Evolutionary conservation across 2,329 filamentous ascomycete genomes (phyloP).

Genomic region (Ramichloridium luteum): DNA sequence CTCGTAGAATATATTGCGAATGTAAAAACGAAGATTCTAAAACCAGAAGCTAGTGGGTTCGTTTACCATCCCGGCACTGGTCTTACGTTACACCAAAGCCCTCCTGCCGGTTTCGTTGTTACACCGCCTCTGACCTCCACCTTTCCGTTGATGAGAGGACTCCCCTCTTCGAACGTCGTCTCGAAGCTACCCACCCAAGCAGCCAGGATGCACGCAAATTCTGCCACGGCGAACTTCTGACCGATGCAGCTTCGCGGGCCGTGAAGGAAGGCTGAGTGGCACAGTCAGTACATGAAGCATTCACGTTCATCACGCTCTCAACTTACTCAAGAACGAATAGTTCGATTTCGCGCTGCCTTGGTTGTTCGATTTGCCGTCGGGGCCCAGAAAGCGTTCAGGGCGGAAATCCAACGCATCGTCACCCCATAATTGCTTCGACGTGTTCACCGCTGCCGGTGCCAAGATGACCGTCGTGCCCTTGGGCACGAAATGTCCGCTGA

Average conservation of each 20-base stretch:
- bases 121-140: constrained; percentile 56
- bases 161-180: constrained; percentile 49
- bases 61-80: constrained; percentile 54
- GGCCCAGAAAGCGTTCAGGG: constrained; percentile 61
- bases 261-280: constrained; percentile 60
- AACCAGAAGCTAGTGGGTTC: too few relatives aligned
- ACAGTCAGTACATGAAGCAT: neutral
- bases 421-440: constrained; percentile 60
- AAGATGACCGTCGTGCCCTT: constrained; percentile 59
- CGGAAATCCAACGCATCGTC: constrained; percentile 61
- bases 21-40: too few relatives aligned
- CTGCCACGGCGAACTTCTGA: constrained; percentile 63
- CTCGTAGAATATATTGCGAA: too few relatives aligned
- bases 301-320: neutral
- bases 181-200: constrained; percentile 64
- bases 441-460: constrained; percentile 56
- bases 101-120: constrained; percentile 60
- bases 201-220: constrained; percentile 75
- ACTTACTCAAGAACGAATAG: constrained; percentile 53
- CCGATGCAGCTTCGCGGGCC: constrained; percentile 82
- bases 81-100: constrained; percentile 56
- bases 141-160: constrained; percentile 33
- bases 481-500: constrained; percentile 54
- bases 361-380: constrained; percentile 40
- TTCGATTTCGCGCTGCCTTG: constrained; percentile 64